phyloP scores from a whole-genome alignment of 1,284 basidiomycete species.

The Apiotrichum veenhuisii region DNA sequence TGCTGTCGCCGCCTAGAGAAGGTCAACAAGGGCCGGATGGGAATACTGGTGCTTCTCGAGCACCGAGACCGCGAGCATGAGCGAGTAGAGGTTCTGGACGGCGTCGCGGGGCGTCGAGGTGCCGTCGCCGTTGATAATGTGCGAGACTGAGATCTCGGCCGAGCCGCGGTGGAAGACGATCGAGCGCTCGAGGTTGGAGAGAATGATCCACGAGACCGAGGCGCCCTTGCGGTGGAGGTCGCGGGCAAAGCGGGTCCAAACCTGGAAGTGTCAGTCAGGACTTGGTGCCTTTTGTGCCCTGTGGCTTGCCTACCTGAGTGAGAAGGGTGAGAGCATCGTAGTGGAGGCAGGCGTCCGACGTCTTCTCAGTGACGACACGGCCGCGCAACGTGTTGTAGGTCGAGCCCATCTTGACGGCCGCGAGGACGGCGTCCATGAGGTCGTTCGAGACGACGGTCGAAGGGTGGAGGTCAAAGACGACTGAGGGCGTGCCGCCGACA shows the following conservation, averaged over 20 bases:
- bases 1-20: neutral
- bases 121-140: conserved; percentile 12
- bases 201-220: conserved; percentile 11
- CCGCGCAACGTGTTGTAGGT: conserved; percentile 10
- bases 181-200: conserved; percentile 17
- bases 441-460: conserved; percentile 16
- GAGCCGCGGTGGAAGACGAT: conserved; percentile 17
- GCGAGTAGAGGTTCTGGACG: conserved; percentile 20
- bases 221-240: conserved; percentile 9
- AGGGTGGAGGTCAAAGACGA: conserved; percentile 20
- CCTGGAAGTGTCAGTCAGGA: conserved; percentile 7
- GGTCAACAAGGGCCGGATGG: conserved; percentile 6
- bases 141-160: conserved; percentile 14
- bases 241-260: conserved; percentile 18
- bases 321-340: conserved; percentile 16
- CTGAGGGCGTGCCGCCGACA: conserved; percentile 10
- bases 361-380: conserved; percentile 8
- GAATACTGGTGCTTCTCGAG: conserved; percentile 21
- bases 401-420: conserved; percentile 8
- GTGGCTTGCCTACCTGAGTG: conserved; percentile 13
- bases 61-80: conserved; percentile 11
- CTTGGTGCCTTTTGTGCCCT: neutral
- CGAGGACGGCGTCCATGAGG: conserved; percentile 15
- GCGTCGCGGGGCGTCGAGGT: conserved; percentile 13
- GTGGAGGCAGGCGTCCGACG: conserved; percentile 12